phyloP scores from a whole-genome alignment of 192 early-diverging fungal species.

The Coemansia sp. region DNA sequence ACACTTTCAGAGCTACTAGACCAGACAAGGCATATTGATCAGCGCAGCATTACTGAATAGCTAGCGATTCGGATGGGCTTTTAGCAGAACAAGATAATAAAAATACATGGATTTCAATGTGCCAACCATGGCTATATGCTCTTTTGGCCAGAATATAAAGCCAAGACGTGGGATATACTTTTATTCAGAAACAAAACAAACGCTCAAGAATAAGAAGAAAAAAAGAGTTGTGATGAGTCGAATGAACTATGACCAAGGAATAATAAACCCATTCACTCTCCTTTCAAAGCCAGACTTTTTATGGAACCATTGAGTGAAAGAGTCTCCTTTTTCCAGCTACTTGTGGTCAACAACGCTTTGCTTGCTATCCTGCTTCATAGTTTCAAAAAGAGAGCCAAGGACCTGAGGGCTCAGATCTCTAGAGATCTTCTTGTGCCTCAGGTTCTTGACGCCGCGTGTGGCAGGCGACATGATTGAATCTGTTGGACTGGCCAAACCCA shows the following conservation, averaged over 20 bases:
- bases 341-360: constrained; percentile 4
- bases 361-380: constrained; percentile 30
- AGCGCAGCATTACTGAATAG: no score
- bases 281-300: neutral
- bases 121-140: no score
- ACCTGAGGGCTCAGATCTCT: constrained; percentile 22
- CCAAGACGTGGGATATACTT: no score
- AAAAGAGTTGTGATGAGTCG: neutral
- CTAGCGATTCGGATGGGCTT: no score
- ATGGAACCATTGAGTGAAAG: neutral
- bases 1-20: constrained; percentile 56
- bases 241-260: no score
- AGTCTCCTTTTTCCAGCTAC: neutral
- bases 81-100: neutral
- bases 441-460: constrained; percentile 29
- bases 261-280: neutral
- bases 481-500: constrained; percentile 38
- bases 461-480: constrained; percentile 51
- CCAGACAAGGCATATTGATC: no score
- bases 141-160: no score
- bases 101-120: neutral
- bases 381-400: constrained; percentile 28
- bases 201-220: neutral
- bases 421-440: constrained; percentile 35
- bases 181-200: no score